phyloP scores from a whole-genome alignment of 176 grass and related monocot species.

The Eleusine indica region DNA sequence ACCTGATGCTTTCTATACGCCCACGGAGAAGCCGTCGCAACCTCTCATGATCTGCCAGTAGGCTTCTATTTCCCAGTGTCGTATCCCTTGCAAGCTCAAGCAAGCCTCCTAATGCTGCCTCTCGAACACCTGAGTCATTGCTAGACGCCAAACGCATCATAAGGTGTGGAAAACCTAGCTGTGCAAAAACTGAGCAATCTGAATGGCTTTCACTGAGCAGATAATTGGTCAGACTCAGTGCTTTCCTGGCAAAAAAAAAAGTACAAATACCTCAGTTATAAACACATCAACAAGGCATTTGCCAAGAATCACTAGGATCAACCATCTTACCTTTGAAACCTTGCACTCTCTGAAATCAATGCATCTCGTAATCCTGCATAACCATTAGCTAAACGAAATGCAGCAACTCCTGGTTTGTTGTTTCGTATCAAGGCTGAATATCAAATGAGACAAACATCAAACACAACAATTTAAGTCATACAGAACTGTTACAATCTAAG shows the following conservation, averaged over 20 bases:
- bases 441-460: constrained; percentile 39
- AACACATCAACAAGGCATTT: constrained; percentile 3
- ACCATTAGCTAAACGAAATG: constrained; percentile 84
- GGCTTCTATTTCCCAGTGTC: constrained; percentile 45
- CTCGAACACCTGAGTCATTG: constrained; percentile 71
- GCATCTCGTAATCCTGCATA: constrained; percentile 81
- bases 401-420: constrained; percentile 67
- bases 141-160: constrained; percentile 75
- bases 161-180: constrained; percentile 71
- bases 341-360: constrained; percentile 65
- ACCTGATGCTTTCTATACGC: constrained; percentile 63
- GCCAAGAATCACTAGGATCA: not conserved
- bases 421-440: constrained; percentile 85
- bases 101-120: constrained; percentile 72
- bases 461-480: not conserved
- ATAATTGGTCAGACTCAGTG: constrained; percentile 73
- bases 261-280: constrained; percentile 8
- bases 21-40: constrained; percentile 56
- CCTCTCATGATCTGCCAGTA: constrained; percentile 54
- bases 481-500: constrained; percentile 8
- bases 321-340: constrained; percentile 72
- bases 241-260: constrained; percentile 65
- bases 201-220: constrained; percentile 68
- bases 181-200: constrained; percentile 63
- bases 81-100: constrained; percentile 70